These are phyloP conservation scores for Torulaspora gathmanii DNA, from an alignment of 805 yeast genomes.

Conservation along the genomic window DNA sequence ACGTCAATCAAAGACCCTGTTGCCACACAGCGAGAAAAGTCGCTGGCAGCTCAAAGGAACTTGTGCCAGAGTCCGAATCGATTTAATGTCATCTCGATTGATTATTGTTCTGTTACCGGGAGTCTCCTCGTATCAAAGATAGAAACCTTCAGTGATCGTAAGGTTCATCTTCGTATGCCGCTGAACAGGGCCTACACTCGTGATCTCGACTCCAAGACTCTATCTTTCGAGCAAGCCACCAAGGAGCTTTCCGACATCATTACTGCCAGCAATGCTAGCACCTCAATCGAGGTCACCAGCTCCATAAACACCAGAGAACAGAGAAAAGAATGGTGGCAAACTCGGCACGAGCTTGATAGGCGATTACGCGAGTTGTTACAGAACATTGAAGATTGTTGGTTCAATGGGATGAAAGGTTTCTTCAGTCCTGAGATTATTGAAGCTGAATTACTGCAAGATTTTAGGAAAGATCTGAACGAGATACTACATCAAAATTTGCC, in stretches of 20 bases:
- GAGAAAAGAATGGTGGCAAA: slow-evolving; percentile 73
- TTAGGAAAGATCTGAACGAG: slow-evolving; percentile 38
- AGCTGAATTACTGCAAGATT: slow-evolving; percentile 26
- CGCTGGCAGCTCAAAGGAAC: slow-evolving; percentile 8
- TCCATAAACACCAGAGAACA: slow-evolving; percentile 52
- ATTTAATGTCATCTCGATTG: slow-evolving; percentile 49
- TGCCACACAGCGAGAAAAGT: slow-evolving; percentile 1
- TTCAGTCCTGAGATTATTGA: slow-evolving; percentile 41
- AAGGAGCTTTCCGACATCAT: slow-evolving; percentile 50
- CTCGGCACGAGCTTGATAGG: slow-evolving; percentile 57
- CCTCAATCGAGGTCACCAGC: slow-evolving; percentile 50
- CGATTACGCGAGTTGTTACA: slow-evolving; percentile 49
- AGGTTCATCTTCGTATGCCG: slow-evolving; percentile 56
- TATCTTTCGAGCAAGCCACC: slow-evolving; percentile 45
- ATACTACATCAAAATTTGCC: slow-evolving; percentile 47
- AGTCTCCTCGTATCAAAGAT: slow-evolving; percentile 52
- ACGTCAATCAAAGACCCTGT: slow-evolving; percentile 1
- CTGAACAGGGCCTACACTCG: slow-evolving; percentile 46
- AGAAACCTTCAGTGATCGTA: slow-evolving; percentile 33
- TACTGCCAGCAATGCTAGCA: slow-evolving; percentile 54
- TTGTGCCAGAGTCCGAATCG: slow-evolving; percentile 4
- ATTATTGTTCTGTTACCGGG: slow-evolving; percentile 52
- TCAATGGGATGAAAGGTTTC: slow-evolving; percentile 70
- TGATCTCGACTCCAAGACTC: slow-evolving; percentile 40
- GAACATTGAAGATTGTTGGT: slow-evolving; percentile 60